These are phyloP conservation scores for Arthrobotrys sphaeroides DNA, from an alignment of 2,329 filamentous ascomycete genomes.

Conservation along the genomic window DNA sequence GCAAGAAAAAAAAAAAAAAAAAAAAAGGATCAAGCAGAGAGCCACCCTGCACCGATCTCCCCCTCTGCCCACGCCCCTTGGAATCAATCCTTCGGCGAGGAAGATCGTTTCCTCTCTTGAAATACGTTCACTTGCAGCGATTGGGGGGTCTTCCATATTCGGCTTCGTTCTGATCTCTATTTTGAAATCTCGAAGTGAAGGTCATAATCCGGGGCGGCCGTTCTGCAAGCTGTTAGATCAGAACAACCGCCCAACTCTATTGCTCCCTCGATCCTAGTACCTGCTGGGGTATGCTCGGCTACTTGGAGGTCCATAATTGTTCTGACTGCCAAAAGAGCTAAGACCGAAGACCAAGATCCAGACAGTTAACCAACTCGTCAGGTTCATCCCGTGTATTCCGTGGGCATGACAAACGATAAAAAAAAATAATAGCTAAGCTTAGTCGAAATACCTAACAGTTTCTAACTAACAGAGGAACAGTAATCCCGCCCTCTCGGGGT, in stretches of 20 bases:
- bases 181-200: slow-evolving; percentile 5
- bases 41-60: slow-evolving; percentile 25
- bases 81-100: slow-evolving; percentile 32
- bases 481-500: slow-evolving; percentile 8
- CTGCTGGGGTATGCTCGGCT: slow-evolving; percentile 33
- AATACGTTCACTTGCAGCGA: slow-evolving; percentile 10
- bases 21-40: slow-evolving; percentile 5
- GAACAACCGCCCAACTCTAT: slow-evolving; percentile 14
- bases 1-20: slow-evolving; percentile 38
- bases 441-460: slow-evolving; percentile 19
- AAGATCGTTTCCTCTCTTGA: slow-evolving; percentile 48
- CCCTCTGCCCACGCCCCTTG: slow-evolving; percentile 46
- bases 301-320: slow-evolving; percentile 34
- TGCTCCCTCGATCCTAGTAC: slow-evolving; percentile 25
- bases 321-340: slow-evolving; percentile 18
- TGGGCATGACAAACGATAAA: slow-evolving; percentile 11
- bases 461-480: slow-evolving; percentile 22
- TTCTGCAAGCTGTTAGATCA: background rate
- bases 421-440: slow-evolving; percentile 16
- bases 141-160: slow-evolving; percentile 9
- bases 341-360: slow-evolving; percentile 33
- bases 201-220: background rate
- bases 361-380: slow-evolving; percentile 27
- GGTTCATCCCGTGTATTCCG: slow-evolving; percentile 42
- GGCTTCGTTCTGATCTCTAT: slow-evolving; percentile 8